Percentiles rank a stretch among this genome's conserved stretches.
Conservation (phyloP, 1,139 yeast genomes). For the Blastobotrys ciferrii region DNA sequence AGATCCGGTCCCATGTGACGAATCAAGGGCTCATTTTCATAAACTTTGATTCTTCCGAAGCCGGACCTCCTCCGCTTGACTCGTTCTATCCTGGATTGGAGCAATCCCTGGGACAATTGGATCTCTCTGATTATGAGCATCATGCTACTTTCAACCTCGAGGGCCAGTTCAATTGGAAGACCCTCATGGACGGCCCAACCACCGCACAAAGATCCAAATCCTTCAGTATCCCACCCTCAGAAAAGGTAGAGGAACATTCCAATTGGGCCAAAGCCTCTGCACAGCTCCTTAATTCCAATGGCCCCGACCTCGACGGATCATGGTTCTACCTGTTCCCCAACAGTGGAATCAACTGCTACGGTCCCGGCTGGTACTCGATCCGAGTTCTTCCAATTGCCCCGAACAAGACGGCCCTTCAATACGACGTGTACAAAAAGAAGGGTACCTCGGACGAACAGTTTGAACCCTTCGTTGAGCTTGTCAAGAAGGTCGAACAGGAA, state of each 20-base stretch:
- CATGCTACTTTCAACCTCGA: constrained; percentile 12
- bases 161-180: constrained; percentile 17
- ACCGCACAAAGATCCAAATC: constrained; percentile 2
- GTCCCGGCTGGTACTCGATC: constrained; percentile 15
- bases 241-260: not conserved
- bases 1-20: constrained; percentile 13
- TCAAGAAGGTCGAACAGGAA: constrained; percentile 8
- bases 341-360: constrained; percentile 12
- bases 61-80: constrained; percentile 12
- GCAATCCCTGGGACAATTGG: constrained; percentile 1
- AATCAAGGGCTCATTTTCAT: constrained; percentile 14
- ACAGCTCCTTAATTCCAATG: constrained; percentile 4
- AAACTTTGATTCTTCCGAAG: constrained; percentile 14
- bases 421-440: constrained; percentile 14
- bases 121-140: constrained; percentile 14
- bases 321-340: constrained; percentile 13
- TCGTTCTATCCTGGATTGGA: constrained; percentile 3
- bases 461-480: constrained; percentile 9
- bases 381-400: constrained; percentile 14
- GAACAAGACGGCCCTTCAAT: constrained; percentile 12
- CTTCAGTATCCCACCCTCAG: not conserved
- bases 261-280: constrained; percentile 1
- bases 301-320: constrained; percentile 9
- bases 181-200: constrained; percentile 4
- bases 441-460: constrained; percentile 10